Conservation (phyloP, 1,284 basidiomycete species). For the Fomitopsis palustris region DNA sequence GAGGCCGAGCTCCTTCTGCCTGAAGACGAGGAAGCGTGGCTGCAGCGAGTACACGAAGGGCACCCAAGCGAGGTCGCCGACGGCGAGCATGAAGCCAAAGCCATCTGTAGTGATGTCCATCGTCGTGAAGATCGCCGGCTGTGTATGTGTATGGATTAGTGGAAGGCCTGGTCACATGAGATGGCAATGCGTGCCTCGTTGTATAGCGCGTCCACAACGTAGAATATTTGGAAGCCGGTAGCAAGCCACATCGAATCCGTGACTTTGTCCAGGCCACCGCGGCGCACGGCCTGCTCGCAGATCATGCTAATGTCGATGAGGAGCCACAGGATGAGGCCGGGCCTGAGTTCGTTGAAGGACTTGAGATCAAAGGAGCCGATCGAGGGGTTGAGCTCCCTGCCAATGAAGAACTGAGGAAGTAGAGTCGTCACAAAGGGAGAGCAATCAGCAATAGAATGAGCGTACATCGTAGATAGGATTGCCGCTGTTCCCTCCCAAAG, state of each 20-base stretch:
- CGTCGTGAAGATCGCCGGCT: slow-evolving; percentile 87
- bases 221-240: slow-evolving; percentile 83
- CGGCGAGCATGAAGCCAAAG: slow-evolving; percentile 97
- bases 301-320: slow-evolving; percentile 90
- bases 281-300: slow-evolving; percentile 85
- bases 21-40: slow-evolving; percentile 91
- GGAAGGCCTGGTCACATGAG: neutral
- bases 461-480: slow-evolving; percentile 89
- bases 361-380: slow-evolving; percentile 93
- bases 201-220: slow-evolving; percentile 84
- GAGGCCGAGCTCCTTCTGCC: slow-evolving; percentile 76
- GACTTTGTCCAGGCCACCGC: slow-evolving; percentile 61
- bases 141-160: neutral
- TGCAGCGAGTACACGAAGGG: slow-evolving; percentile 95
- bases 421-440: neutral
- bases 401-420: slow-evolving; percentile 83
- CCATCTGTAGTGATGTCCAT: slow-evolving; percentile 99
- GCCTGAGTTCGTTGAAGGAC: slow-evolving; percentile 94
- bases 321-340: slow-evolving; percentile 94
- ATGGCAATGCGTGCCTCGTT: slow-evolving; percentile 77
- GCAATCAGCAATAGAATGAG: slow-evolving; percentile 8
- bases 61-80: slow-evolving; percentile 94
- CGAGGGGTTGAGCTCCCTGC: slow-evolving; percentile 91
- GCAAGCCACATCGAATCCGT: slow-evolving; percentile 95
- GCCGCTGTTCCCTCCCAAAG: slow-evolving; percentile 90